Evolutionary conservation across 176 grass and related monocot species (phyloP), one percentile per base, ranked within the genome.

Genomic region (Oryza glaberrima): DNA sequence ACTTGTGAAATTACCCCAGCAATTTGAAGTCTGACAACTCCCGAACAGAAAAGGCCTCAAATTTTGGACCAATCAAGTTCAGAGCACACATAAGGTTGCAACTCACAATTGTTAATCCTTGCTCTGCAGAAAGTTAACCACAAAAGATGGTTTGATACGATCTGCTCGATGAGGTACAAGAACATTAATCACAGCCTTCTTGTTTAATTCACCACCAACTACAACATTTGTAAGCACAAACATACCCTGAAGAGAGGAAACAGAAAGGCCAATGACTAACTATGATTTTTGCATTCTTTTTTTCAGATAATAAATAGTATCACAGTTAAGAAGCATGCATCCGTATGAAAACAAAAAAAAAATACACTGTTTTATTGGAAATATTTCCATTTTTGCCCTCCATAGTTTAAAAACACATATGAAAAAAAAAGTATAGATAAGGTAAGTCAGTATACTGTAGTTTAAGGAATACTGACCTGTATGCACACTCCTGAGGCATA

Each of bases 1-100:
- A 99, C 81, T 84, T 99, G 96, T 80, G 77, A 85, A 76, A 99
- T 89, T 81, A 99, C 81, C 54, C 96, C 96, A 76, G 90, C 70
- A 83, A 71, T 85, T 63, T 90, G 89, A 10, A 99, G 88, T 79
- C 86, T 83, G 22, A 75, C 72, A 77, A 90, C 85, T 75, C 30
- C 30, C 97, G 77, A 84, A 61, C 75, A 75, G 92, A 84, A 17
- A 86, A 85, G 41, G 90, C 56, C 41, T 86, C 86, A 1, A 82
- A 87, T 66, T 91, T 85, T 47, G 91, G 88, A 78, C 82, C 87
- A 61, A 88, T 85, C 52, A 99, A 76, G 67, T 96, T 96, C 30
- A 96, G 75, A 75, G 92, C 81, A 82, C 94, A 96, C 94, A 96
- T 16, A 96, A 80, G 54, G 91, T 81, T 69, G 90, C 90, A 84